Evolutionary conservation across 371 early-diverging fungal species (phyloP).

Genomic region (Rhizopus stolonifer): DNA sequence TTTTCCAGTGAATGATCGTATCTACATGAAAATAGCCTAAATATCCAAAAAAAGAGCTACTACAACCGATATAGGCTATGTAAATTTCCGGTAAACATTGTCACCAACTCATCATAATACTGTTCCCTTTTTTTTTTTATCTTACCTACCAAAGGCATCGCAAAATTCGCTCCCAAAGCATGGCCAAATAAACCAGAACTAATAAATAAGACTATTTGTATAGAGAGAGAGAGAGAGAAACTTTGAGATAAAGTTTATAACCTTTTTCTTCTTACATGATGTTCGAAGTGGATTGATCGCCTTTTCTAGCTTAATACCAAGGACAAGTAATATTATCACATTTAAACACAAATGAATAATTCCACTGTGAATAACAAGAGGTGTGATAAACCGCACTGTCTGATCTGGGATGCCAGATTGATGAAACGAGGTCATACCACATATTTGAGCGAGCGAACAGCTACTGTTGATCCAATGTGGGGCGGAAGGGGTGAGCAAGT

Average conservation of each 20-base stretch:
- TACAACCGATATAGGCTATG: slow-evolving; percentile 70
- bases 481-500: slow-evolving; percentile 20
- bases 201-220: slow-evolving; percentile 64
- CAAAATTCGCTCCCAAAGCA: slow-evolving; percentile 69
- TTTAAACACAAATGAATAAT: slow-evolving; percentile 77
- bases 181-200: slow-evolving; percentile 74
- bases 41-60: slow-evolving; percentile 75
- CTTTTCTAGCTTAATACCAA: slow-evolving; percentile 67
- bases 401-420: slow-evolving; percentile 54
- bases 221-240: slow-evolving; percentile 39
- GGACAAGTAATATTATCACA: slow-evolving; percentile 58
- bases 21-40: slow-evolving; percentile 72
- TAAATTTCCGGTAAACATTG: neutral
- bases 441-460: slow-evolving; percentile 47
- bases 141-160: slow-evolving; percentile 54
- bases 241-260: slow-evolving; percentile 28
- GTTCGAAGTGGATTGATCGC: slow-evolving; percentile 61
- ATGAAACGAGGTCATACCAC: slow-evolving; percentile 50
- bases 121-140: neutral
- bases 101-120: neutral
- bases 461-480: slow-evolving; percentile 14
- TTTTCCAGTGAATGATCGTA: slow-evolving; percentile 70
- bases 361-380: slow-evolving; percentile 81
- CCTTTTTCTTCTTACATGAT: slow-evolving; percentile 9
- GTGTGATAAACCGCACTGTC: slow-evolving; percentile 72